A percentile compares a stretch with the other conserved stretches of the same genome.
These are phyloP conservation scores for Athelia sp. DNA, from an alignment of 1,284 basidiomycete species.

Conservation along the genomic window DNA sequence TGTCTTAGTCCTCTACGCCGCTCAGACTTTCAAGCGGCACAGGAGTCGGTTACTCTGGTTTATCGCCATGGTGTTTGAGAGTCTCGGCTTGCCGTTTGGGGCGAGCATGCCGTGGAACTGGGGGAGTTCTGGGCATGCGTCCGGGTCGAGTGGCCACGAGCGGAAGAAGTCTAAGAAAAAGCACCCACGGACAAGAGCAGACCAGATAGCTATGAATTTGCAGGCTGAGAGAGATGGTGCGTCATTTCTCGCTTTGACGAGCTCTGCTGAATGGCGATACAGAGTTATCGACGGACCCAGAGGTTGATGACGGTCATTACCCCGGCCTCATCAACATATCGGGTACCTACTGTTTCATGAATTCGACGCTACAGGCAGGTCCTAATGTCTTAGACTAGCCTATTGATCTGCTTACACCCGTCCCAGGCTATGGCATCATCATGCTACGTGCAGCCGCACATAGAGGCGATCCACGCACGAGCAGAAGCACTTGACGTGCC, in stretches of 20 bases:
- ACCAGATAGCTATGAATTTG: constrained; percentile 28
- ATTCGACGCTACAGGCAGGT: constrained; percentile 83
- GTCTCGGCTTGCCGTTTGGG: constrained; percentile 29
- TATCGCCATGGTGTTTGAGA: constrained; percentile 53
- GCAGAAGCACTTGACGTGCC: constrained; percentile 75
- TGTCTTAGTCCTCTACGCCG: constrained; percentile 33
- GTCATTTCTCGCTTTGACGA: constrained; percentile 3
- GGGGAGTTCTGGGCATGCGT: constrained; percentile 23
- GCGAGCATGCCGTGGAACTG: constrained; percentile 55
- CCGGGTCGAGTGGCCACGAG: constrained; percentile 26
- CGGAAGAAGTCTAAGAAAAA: constrained; percentile 45
- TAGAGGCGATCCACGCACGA: constrained; percentile 66
- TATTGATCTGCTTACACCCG: constrained; percentile 1
- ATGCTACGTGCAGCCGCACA: constrained; percentile 68
- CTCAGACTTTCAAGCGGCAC: neutral
- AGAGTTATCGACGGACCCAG: constrained; percentile 5
- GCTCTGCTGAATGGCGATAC: neutral
- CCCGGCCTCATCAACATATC: constrained; percentile 89
- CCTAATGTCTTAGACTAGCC: constrained; percentile 1
- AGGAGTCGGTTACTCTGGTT: constrained; percentile 26
- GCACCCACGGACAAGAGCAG: constrained; percentile 44
- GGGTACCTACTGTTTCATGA: constrained; percentile 95
- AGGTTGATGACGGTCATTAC: constrained; percentile 48
- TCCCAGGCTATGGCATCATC: constrained; percentile 80
- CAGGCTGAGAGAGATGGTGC: constrained; percentile 17